Percentiles rank a stretch among this genome's conserved stretches.
Evolutionary conservation across 495 filamentous ascomycete species (phyloP).

Genomic region (Penicillium paxilli): DNA sequence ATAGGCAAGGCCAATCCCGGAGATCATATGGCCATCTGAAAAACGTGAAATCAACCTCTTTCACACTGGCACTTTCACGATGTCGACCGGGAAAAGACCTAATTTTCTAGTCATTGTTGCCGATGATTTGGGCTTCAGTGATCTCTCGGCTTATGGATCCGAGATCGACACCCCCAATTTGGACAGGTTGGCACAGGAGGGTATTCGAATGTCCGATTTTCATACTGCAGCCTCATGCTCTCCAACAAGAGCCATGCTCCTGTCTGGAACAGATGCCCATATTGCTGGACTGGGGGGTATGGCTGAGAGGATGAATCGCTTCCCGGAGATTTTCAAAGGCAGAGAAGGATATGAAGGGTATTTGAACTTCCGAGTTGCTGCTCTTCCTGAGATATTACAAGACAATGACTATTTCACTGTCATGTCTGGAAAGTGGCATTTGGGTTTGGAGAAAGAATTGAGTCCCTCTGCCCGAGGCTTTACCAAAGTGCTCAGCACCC

Average conservation of each 20-base stretch:
- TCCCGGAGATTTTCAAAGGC: slow-evolving; percentile 14
- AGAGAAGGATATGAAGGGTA: slow-evolving; percentile 59
- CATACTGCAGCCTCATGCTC: slow-evolving; percentile 36
- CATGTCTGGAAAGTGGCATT: slow-evolving; percentile 53
- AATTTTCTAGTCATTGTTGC: slow-evolving; percentile 36
- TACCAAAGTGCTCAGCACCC: slow-evolving; percentile 24
- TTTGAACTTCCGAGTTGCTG: slow-evolving; percentile 50
- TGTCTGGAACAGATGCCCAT: slow-evolving; percentile 56
- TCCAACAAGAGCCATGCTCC: slow-evolving; percentile 40
- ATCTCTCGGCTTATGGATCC: slow-evolving; percentile 24
- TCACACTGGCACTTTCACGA: too few relatives aligned
- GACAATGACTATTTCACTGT: slow-evolving; percentile 53
- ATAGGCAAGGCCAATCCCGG: neutral
- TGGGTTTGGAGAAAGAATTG: slow-evolving; percentile 3
- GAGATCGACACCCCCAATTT: slow-evolving; percentile 35
- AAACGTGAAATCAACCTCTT: too few relatives aligned
- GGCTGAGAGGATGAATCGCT: slow-evolving; percentile 23
- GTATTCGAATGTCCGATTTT: slow-evolving; percentile 27
- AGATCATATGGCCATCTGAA: too few relatives aligned
- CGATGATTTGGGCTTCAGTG: slow-evolving; percentile 36
- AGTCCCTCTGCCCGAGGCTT: slow-evolving; percentile 13
- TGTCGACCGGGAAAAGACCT: slow-evolving; percentile 7
- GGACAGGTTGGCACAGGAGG: slow-evolving; percentile 25
- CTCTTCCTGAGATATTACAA: slow-evolving; percentile 49
- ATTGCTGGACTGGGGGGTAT: slow-evolving; percentile 22